phyloP scores from a whole-genome alignment of 345 rosid species.

The Eucalyptus tenuipes region DNA sequence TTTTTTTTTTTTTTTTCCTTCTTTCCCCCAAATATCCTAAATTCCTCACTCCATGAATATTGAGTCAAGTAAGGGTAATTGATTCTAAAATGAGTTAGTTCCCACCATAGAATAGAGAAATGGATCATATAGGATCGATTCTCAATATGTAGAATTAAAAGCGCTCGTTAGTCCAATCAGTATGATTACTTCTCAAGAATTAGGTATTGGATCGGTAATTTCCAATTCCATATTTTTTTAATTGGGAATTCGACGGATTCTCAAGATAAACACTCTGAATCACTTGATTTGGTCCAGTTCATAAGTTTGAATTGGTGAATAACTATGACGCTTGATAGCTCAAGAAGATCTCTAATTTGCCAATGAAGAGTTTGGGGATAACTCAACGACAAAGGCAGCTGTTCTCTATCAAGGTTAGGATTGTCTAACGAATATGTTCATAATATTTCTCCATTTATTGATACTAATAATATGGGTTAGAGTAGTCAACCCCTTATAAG shows the following conservation, averaged over 20 bases:
- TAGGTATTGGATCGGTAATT: fast-evolving
- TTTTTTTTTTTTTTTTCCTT: fast-evolving
- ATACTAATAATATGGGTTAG: too few species aligned
- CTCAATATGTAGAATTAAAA: background rate
- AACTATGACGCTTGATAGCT: background rate
- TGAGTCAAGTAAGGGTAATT: background rate
- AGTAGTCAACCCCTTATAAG: too few species aligned
- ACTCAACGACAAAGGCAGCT: fast-evolving
- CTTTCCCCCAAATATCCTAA: background rate
- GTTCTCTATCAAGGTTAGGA: fast-evolving
- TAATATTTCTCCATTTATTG: too few species aligned
- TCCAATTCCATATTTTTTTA: fast-evolving
- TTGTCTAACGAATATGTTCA: too few species aligned
- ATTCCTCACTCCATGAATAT: background rate
- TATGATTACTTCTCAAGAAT: fast-evolving
- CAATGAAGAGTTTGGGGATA: too few species aligned
- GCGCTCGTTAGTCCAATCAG: fast-evolving
- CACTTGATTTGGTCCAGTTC: fast-evolving
- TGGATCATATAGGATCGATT: fast-evolving
- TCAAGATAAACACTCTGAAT: fast-evolving
- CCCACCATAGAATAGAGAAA: background rate
- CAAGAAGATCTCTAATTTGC: too few species aligned
- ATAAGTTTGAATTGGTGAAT: fast-evolving
- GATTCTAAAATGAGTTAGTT: fast-evolving
- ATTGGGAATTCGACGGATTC: fast-evolving